Conservation (phyloP, 2,329 filamentous ascomycete genomes). For the Juglanconis oblonga region DNA sequence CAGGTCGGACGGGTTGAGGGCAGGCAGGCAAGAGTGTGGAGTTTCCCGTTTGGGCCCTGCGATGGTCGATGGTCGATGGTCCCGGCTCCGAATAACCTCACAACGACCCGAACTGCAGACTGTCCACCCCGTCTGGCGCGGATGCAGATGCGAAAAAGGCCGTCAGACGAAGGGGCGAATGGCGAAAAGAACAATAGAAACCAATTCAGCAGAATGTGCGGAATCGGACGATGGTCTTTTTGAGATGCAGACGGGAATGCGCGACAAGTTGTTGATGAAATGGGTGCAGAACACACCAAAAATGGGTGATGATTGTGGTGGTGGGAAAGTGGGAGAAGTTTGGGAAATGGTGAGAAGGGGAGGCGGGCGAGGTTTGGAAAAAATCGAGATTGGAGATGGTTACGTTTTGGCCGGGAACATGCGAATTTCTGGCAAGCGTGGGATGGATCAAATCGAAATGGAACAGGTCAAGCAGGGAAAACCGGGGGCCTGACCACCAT, state of each 20-base stretch:
- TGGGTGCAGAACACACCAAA: conserved; percentile 18
- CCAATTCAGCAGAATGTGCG: conserved; percentile 27
- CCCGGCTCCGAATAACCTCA: conserved; percentile 24
- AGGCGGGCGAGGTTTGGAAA: conserved; percentile 24
- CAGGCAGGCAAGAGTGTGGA: conserved; percentile 16
- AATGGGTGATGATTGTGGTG: conserved; percentile 26
- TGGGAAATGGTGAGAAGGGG: conserved; percentile 33
- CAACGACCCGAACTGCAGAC: background rate
- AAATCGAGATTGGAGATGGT: conserved; percentile 43
- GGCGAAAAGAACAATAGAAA: conserved; percentile 23
- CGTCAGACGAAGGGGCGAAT: conserved; percentile 21
- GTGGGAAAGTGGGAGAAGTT: conserved; percentile 25
- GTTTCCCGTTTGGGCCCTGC: conserved; percentile 14
- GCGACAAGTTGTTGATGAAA: conserved; percentile 31
- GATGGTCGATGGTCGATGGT: conserved; percentile 6
- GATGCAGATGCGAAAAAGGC: conserved; percentile 21
- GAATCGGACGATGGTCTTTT: conserved; percentile 35
- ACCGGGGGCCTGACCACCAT: conserved; percentile 31
- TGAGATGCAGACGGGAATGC: conserved; percentile 30
- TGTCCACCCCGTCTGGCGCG: background rate
- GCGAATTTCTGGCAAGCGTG: conserved; percentile 32
- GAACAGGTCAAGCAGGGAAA: conserved; percentile 34
- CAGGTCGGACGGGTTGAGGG: background rate
- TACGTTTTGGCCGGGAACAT: conserved; percentile 46
- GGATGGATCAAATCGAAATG: conserved; percentile 34